phyloP scores from a whole-genome alignment of 371 early-diverging fungal genomes.

The Mucor indicus region DNA sequence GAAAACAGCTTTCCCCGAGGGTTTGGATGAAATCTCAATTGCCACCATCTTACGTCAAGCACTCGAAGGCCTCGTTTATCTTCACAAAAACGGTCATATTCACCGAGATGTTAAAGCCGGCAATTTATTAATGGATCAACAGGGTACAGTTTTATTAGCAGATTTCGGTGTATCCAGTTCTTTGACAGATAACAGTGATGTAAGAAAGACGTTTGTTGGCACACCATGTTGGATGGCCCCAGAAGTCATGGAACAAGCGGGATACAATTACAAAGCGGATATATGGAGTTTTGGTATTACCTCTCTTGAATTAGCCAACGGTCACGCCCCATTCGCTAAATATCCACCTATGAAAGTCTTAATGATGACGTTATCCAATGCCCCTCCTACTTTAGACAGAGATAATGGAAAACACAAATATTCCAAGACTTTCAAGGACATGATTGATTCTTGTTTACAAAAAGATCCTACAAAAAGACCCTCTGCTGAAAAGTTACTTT shows the following conservation, averaged over 20 bases:
- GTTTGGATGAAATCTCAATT: conserved; percentile 78
- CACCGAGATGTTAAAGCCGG: conserved; percentile 92
- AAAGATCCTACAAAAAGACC: conserved; percentile 83
- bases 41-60: conserved; percentile 84
- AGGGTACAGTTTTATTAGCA: conserved; percentile 80
- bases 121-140: conserved; percentile 80
- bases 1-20: conserved; percentile 77
- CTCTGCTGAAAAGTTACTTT: conserved; percentile 71
- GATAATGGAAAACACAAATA: conserved; percentile 73
- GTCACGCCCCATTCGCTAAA: conserved; percentile 89
- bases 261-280: conserved; percentile 87
- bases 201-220: conserved; percentile 72
- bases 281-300: conserved; percentile 94
- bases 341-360: conserved; percentile 84
- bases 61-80: conserved; percentile 81
- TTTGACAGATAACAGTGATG: conserved; percentile 71
- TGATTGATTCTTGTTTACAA: conserved; percentile 81
- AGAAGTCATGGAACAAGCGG: conserved; percentile 71
- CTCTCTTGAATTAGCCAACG: conserved; percentile 82
- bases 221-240: conserved; percentile 91
- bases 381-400: conserved; percentile 83
- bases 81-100: conserved; percentile 84
- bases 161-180: conserved; percentile 89
- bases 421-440: conserved; percentile 75
- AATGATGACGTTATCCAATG: conserved; percentile 85